Base-by-base conservation (phyloP, 495 filamentous ascomycete genomes). In the Terfezia claveryi region DNA sequence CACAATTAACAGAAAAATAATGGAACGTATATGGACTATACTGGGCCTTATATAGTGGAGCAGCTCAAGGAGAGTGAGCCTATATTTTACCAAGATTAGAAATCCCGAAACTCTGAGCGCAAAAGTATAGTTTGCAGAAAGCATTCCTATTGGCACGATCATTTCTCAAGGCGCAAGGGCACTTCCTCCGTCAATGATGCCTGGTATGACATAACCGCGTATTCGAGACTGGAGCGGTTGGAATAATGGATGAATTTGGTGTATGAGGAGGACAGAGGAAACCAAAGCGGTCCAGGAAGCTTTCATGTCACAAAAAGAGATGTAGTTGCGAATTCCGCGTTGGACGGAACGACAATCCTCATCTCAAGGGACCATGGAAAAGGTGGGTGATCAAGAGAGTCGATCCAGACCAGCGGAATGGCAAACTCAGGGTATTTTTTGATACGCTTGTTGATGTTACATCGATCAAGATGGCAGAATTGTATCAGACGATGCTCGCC, bases 401-500 rank as follows among this genome's bases (percentile, higher is more conserved):
- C 16, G 2, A 44, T 10, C 38, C 38, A 10, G 38, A 44, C 16
- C 70, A 37, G 58, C 66, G 51, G 66, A 46, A 74, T 76, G 59
- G 76, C 74, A 57, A 75, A 76, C 50, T 74, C 74, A 62, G 76
- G 73, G 36, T 70, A 76, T 58, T 79, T 78, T 62, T 81, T 77
- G 6, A 61, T 46, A 62, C 62, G 3, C 36, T 64, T 4, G 62
- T 59, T n/a, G 62, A 64, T 41, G 64, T 64, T 14, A 73, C 81
- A 51, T 77, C 79, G 56, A 72, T 75, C 46, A 82, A 83, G 62
- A 69, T 56, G 36, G 64, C 64, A 23, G 62, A 61, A 36, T 62
- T 64, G 51, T 64, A 64, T 44, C 62, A 64, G 49, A n/a, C n/a
- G n/a, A n/a, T n/a, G n/a, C n/a, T n/a, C n/a, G n/a, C n/a, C n/a